phyloP scores from a whole-genome alignment of 73 alveolate genomes.

The Stentor roeselii region DNA sequence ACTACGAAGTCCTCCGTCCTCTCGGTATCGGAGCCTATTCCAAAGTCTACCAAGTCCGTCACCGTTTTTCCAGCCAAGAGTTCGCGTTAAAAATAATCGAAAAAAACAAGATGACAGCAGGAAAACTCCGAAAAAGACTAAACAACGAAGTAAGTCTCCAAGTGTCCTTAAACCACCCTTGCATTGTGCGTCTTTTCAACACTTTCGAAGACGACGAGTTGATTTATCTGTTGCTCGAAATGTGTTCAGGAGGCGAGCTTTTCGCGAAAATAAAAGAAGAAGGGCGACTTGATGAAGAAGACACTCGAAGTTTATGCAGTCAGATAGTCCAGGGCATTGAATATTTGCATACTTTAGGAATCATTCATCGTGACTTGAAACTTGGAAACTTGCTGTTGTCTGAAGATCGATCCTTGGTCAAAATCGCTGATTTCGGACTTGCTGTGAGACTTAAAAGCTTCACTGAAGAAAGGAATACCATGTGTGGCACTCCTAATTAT shows the following conservation, averaged over 20 bases:
- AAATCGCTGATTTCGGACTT: conserved; percentile 95
- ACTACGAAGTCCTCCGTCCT: conserved; percentile 25
- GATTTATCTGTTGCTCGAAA: conserved; percentile 67
- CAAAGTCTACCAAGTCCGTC: conserved; percentile 21
- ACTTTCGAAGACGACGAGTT: conserved; percentile 65
- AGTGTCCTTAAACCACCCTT: conserved; percentile 59
- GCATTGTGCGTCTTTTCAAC: conserved; percentile 61
- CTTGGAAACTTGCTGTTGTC: conserved; percentile 85
- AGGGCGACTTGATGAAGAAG: conserved; percentile 63
- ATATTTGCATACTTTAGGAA: conserved; percentile 40
- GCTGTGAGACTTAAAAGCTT: conserved; percentile 81
- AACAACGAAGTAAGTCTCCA: conserved; percentile 63
- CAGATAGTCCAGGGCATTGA: conserved; percentile 35
- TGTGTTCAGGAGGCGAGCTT: conserved; percentile 64
- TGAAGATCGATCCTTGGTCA: conserved; percentile 67
- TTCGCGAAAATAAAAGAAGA: conserved; percentile 55
- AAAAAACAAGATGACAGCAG: conserved; percentile 47
- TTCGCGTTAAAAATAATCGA: conserved; percentile 39
- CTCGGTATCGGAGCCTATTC: conserved; percentile 31
- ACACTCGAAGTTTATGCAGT: conserved; percentile 35
- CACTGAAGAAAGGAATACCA: conserved; percentile 85
- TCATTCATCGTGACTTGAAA: conserved; percentile 89
- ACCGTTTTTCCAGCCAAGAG: conserved; percentile 6
- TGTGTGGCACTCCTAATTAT: conserved; percentile 98
- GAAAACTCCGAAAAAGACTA: conserved; percentile 53